Percentiles rank a stretch among this genome's conserved stretches.
phyloP scores from a whole-genome alignment of 2,329 filamentous ascomycete species.

The Penicillium freii region DNA sequence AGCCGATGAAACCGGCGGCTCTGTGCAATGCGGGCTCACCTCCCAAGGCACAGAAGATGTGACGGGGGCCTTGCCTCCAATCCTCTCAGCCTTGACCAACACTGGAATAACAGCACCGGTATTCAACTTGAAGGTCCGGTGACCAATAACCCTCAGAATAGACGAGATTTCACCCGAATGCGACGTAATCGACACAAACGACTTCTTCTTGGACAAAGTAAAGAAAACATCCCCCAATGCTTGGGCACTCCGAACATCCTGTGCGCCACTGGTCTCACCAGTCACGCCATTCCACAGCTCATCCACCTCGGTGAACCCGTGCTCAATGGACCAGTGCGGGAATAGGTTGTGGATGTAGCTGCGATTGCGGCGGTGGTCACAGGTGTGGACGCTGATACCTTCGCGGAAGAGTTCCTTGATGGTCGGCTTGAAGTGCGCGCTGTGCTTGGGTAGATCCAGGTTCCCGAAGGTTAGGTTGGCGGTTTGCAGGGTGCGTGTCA shows the following conservation, averaged over 20 bases:
- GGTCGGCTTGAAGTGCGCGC: slow-evolving; percentile 49
- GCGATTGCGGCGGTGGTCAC: slow-evolving; percentile 53
- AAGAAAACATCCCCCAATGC: slow-evolving; percentile 55
- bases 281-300: slow-evolving; percentile 52
- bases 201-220: slow-evolving; percentile 35
- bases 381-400: slow-evolving; percentile 59
- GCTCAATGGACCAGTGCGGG: slow-evolving; percentile 52
- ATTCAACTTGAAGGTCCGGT: slow-evolving; percentile 46
- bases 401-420: slow-evolving; percentile 60
- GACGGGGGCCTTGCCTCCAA: not conserved
- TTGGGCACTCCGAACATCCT: slow-evolving; percentile 45
- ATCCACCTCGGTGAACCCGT: slow-evolving; percentile 54
- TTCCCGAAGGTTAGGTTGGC: slow-evolving; percentile 53
- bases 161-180: slow-evolving; percentile 59
- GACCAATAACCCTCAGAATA: slow-evolving; percentile 47
- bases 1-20: slow-evolving; percentile 32
- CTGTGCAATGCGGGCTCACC: slow-evolving; percentile 33
- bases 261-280: slow-evolving; percentile 48
- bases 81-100: slow-evolving; percentile 46
- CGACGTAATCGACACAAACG: slow-evolving; percentile 54
- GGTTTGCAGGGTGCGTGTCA: slow-evolving; percentile 57
- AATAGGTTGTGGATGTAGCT: slow-evolving; percentile 50
- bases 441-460: slow-evolving; percentile 43
- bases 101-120: slow-evolving; percentile 54
- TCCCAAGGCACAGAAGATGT: slow-evolving; percentile 30